A percentile compares a stretch with the other conserved stretches of the same genome.
Conservation (phyloP, 2,329 filamentous ascomycete species). For the Phaeosphaeria sp. region DNA sequence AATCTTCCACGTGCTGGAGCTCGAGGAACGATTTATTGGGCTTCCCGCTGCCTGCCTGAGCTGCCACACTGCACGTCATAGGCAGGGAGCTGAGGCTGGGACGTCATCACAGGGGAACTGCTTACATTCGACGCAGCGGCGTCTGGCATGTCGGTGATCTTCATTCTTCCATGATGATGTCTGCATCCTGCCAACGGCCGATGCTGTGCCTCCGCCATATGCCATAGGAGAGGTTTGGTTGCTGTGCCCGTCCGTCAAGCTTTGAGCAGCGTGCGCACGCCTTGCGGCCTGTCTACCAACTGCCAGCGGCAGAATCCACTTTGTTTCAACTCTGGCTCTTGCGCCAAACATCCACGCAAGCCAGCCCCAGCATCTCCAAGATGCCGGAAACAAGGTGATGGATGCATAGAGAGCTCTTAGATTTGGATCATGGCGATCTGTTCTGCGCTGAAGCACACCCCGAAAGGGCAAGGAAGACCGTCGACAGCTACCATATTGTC, state of each 20-base stretch:
- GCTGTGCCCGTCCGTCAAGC: not conserved
- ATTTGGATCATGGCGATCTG: too few species aligned
- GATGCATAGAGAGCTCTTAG: too few species aligned
- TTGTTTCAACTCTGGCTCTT: constrained; percentile 18
- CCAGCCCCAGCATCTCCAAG: too few species aligned
- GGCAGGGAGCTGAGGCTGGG: not conserved
- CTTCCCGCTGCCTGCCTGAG: constrained; percentile 1
- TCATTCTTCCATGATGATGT: not conserved
- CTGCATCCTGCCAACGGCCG: not conserved
- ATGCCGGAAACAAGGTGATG: too few species aligned
- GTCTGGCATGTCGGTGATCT: not conserved
- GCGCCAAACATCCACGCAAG: not conserved
- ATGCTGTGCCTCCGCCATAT: not conserved
- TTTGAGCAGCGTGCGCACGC: not conserved
- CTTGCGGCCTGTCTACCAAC: not conserved
- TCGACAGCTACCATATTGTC: too few species aligned
- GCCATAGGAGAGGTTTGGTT: constrained; percentile 2
- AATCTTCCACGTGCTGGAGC: constrained; percentile 7
- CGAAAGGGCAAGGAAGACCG: too few species aligned
- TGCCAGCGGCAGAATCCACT: constrained; percentile 1
- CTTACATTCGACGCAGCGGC: not conserved
- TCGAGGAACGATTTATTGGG: not conserved
- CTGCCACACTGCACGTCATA: constrained; percentile 7
- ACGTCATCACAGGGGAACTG: not conserved
- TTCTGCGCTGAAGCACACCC: too few species aligned